Evolutionary conservation across 1,139 yeast species (phyloP).

Genomic region (Hyphopichia fennica): DNA sequence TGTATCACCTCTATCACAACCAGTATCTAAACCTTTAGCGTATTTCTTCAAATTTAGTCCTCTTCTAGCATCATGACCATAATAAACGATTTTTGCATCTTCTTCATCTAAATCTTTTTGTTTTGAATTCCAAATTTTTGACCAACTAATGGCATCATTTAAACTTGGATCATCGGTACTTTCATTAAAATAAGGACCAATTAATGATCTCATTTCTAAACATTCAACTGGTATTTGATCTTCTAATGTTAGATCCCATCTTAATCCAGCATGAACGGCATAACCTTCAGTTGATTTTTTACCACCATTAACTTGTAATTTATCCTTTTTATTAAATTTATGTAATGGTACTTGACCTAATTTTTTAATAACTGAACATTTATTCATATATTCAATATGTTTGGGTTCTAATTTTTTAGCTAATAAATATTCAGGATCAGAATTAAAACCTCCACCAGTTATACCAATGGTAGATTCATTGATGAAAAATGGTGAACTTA

Average conservation of each 20-base stretch:
- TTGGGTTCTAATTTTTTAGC: conserved; percentile 59
- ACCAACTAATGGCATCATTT: conserved; percentile 61
- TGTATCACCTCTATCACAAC: conserved; percentile 74
- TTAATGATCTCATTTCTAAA: conserved; percentile 59
- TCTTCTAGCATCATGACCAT: conserved; percentile 86
- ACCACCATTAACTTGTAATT: conserved; percentile 7
- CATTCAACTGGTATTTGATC: conserved; percentile 65
- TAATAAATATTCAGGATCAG: conserved; percentile 59
- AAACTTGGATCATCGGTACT: conserved; percentile 53
- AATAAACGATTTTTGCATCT: conserved; percentile 55
- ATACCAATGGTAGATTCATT: conserved; percentile 1
- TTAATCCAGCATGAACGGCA: conserved; percentile 78
- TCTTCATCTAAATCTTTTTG: conserved; percentile 35
- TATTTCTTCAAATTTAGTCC: conserved; percentile 68
- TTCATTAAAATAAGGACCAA: conserved; percentile 55
- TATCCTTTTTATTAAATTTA: conserved; percentile 19
- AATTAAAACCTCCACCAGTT: conserved; percentile 29
- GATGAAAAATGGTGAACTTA: conserved; percentile 31
- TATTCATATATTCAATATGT: conserved; percentile 59
- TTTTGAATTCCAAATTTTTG: conserved; percentile 57
- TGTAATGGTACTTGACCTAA: conserved; percentile 61
- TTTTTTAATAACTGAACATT: conserved; percentile 62
- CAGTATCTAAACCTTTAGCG: conserved; percentile 79
- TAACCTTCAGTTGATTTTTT: conserved; percentile 46
- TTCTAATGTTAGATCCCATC: conserved; percentile 58